phyloP scores from a whole-genome alignment of 2,329 filamentous ascomycete genomes.

The Pseudocercospora musae region DNA sequence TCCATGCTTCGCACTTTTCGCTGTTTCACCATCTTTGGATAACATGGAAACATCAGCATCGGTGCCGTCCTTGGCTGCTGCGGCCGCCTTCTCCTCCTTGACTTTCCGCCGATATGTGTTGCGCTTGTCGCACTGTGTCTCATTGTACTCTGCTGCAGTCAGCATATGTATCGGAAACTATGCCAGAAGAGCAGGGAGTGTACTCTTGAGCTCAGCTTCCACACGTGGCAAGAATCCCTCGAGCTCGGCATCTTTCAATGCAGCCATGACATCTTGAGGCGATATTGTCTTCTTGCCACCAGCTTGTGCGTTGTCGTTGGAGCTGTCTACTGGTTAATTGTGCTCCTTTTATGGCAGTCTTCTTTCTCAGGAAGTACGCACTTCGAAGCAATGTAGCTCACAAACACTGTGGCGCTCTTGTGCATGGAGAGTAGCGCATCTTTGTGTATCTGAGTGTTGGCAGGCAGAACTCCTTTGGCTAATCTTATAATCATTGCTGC shows the following conservation, averaged over 20 bases:
- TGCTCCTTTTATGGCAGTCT: background rate
- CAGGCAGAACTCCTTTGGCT: constrained; percentile 14
- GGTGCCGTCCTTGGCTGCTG: constrained; percentile 14
- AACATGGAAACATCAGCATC: constrained; percentile 13
- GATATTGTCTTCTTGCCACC: constrained; percentile 75
- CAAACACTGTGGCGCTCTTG: constrained; percentile 79
- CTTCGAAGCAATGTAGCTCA: constrained; percentile 74
- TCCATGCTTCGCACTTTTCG: constrained; percentile 13
- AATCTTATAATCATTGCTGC: constrained; percentile 7
- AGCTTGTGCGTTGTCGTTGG: constrained; percentile 66
- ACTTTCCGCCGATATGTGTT: constrained; percentile 69
- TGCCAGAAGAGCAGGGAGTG: background rate
- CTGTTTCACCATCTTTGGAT: constrained; percentile 16
- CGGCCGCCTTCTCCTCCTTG: constrained; percentile 57
- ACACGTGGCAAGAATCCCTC: constrained; percentile 66
- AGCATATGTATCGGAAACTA: background rate
- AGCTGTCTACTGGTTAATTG: constrained; percentile 46
- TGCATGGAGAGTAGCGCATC: constrained; percentile 76
- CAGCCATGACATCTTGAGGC: constrained; percentile 71
- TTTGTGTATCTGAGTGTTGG: constrained; percentile 79
- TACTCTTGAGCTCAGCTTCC: constrained; percentile 74
- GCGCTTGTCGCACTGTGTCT: constrained; percentile 70
- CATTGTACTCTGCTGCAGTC: constrained; percentile 60
- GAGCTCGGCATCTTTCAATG: constrained; percentile 73
- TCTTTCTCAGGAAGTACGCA: constrained; percentile 45